Conservation (phyloP, 2,329 filamentous ascomycete genomes). For the Penicillium occitanis region DNA sequence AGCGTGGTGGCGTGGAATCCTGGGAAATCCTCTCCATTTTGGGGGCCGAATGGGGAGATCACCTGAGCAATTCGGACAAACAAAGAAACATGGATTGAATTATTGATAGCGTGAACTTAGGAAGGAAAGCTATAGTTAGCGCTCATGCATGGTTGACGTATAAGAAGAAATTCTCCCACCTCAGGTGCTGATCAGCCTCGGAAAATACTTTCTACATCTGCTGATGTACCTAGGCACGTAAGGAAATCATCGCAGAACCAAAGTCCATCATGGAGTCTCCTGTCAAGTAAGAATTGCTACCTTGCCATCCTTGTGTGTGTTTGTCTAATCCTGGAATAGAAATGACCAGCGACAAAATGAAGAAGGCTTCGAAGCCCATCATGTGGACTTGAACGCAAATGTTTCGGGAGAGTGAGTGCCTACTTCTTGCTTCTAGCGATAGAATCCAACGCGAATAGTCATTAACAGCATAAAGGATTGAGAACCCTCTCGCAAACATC, state of each 20-base stretch:
- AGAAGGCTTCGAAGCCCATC: neutral
- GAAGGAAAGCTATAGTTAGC: neutral
- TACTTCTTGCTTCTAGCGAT: neutral
- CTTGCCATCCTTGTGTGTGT: neutral
- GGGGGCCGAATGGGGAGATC: neutral
- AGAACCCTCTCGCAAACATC: slow-evolving; percentile 48
- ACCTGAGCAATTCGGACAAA: neutral
- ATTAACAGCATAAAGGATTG: slow-evolving; percentile 37
- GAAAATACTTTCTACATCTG: neutral
- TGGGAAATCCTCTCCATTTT: neutral
- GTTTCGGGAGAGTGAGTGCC: neutral
- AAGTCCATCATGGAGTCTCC: neutral
- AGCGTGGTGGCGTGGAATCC: neutral
- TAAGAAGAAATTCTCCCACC: neutral
- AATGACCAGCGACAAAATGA: neutral
- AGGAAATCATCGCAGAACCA: neutral
- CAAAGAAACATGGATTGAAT: neutral
- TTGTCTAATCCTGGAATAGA: neutral
- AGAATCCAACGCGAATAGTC: neutral
- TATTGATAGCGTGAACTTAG: neutral
- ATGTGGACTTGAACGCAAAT: neutral
- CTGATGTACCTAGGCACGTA: neutral
- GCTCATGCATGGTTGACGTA: neutral
- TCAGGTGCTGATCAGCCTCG: neutral
- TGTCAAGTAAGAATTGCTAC: neutral